Evolutionary conservation across 2,329 filamentous ascomycete genomes (phyloP).

Genomic region (Colletotrichum sublineola): DNA sequence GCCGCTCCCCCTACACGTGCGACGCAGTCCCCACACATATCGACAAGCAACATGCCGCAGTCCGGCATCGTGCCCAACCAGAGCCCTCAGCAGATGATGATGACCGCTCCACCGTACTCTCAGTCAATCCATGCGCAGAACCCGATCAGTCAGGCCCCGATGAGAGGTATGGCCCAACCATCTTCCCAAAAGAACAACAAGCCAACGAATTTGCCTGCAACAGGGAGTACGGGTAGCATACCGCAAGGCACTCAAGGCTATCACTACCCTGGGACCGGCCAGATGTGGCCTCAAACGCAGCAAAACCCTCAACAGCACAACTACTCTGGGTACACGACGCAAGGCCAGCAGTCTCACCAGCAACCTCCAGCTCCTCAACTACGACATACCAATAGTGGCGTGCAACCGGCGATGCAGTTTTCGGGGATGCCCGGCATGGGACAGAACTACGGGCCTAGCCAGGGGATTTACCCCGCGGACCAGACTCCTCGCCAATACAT

Average conservation of each 20-base stretch:
- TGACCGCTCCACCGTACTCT: constrained; percentile 75
- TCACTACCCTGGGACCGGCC: constrained; percentile 71
- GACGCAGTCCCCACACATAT: constrained; percentile 70
- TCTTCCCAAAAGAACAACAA: constrained; percentile 74
- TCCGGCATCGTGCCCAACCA: constrained; percentile 71
- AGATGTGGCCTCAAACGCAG: constrained; percentile 77
- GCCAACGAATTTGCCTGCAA: constrained; percentile 71
- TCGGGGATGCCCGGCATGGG: constrained; percentile 72
- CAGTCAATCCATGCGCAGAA: constrained; percentile 79
- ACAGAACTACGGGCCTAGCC: constrained; percentile 69
- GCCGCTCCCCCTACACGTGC: constrained; percentile 64
- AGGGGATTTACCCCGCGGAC: constrained; percentile 72
- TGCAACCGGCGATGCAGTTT: constrained; percentile 72
- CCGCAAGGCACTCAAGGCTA: constrained; percentile 68
- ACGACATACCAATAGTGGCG: constrained; percentile 67
- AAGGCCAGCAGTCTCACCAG: constrained; percentile 65
- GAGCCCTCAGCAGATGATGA: constrained; percentile 73
- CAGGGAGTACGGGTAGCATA: constrained; percentile 58
- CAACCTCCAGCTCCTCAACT: constrained; percentile 72
- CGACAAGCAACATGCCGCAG: constrained; percentile 67
- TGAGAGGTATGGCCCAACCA: constrained; percentile 76
- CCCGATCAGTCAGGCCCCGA: constrained; percentile 77
- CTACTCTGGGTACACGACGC: constrained; percentile 66
- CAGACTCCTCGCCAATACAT: constrained; percentile 77
- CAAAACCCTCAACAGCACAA: constrained; percentile 69